These are phyloP conservation scores for Lyophyllum atratum DNA, from an alignment of 768 basidiomycete species.

Conservation along the genomic window DNA sequence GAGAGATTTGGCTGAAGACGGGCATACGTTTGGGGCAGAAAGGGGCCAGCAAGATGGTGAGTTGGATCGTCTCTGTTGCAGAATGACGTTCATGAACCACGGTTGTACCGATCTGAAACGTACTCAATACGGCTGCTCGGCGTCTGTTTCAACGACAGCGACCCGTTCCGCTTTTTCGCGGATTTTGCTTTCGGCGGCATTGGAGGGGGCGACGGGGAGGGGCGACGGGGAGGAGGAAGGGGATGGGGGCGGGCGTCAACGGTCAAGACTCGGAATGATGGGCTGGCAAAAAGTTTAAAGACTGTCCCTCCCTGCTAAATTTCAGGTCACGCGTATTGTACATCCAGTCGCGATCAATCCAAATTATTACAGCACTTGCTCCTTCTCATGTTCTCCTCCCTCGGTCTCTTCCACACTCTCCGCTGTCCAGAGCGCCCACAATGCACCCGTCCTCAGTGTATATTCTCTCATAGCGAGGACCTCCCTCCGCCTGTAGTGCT, in stretches of 20 bases:
- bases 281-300: background rate
- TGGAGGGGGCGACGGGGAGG: background rate
- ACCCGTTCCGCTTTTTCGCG: background rate
- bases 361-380: background rate
- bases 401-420: constrained; percentile 56
- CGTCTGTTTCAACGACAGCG: background rate
- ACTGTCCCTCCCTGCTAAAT: background rate
- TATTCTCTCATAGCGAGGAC: constrained; percentile 63
- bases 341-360: background rate
- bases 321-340: background rate
- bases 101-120: constrained; percentile 11
- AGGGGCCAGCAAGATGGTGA: constrained; percentile 65
- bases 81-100: constrained; percentile 1
- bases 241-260: background rate
- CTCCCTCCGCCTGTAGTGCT: constrained; percentile 37
- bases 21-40: constrained; percentile 63
- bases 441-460: constrained; percentile 56
- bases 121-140: constrained; percentile 30
- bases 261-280: background rate
- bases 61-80: constrained; percentile 48
- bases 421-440: constrained; percentile 55
- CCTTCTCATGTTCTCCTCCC: constrained; percentile 62
- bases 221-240: background rate
- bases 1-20: background rate
- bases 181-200: constrained; percentile 3